Evolutionary conservation across 2,329 filamentous ascomycete genomes (phyloP).

Genomic region (Aureobasidium lini): DNA sequence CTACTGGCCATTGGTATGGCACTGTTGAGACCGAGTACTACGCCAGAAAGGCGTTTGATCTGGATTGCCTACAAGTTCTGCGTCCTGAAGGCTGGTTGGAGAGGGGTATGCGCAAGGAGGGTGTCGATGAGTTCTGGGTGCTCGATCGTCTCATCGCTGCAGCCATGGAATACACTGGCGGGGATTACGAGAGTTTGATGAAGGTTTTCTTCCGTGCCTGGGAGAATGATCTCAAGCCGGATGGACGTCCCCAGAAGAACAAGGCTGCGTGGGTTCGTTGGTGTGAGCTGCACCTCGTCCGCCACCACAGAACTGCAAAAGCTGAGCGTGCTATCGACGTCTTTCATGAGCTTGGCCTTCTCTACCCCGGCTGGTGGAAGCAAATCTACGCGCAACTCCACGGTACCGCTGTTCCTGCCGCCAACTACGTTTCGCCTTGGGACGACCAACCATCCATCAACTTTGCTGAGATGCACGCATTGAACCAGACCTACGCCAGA

Average conservation of each 20-base stretch:
- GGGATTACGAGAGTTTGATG: neutral
- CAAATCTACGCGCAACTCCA: neutral
- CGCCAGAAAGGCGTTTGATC: neutral
- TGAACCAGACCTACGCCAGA: neutral
- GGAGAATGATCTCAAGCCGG: neutral
- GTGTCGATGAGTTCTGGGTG: neutral
- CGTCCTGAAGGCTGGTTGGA: neutral
- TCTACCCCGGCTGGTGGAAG: constrained; percentile 4
- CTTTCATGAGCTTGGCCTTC: neutral
- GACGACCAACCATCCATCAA: neutral
- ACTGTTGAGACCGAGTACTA: neutral
- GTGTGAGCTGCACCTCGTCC: neutral
- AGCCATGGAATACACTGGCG: neutral
- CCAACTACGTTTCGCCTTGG: neutral
- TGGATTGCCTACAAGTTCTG: neutral
- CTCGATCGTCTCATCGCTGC: neutral
- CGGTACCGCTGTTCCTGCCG: neutral
- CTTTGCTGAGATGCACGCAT: neutral
- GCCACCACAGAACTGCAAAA: neutral
- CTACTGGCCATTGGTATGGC: neutral
- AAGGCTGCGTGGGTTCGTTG: neutral
- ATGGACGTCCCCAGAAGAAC: neutral
- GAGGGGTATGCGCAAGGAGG: neutral
- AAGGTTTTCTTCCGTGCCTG: neutral
- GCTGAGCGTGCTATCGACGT: neutral